Evolutionary conservation across 1,139 yeast genomes (phyloP).

Genomic region (Hansenula lynferdii): DNA sequence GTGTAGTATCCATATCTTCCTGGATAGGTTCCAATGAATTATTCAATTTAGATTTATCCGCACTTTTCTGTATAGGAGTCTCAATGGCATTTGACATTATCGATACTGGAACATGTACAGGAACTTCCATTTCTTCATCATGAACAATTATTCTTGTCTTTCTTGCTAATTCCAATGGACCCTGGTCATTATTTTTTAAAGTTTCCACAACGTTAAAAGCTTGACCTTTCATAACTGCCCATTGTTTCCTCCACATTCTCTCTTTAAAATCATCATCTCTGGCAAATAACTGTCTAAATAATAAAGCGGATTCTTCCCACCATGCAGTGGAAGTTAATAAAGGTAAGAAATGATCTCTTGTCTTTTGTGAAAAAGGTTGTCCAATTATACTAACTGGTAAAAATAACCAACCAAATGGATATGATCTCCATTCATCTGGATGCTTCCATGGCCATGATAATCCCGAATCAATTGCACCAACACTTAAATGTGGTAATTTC

Average conservation of each 20-base stretch:
- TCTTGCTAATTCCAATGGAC: constrained; percentile 64
- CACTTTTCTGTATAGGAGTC: constrained; percentile 23
- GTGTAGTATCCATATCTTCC: constrained; percentile 4
- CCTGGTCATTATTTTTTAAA: constrained; percentile 50
- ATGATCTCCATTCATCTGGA: constrained; percentile 79
- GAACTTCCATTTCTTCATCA: constrained; percentile 61
- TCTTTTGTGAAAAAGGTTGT: constrained; percentile 55
- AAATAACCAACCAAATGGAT: constrained; percentile 77
- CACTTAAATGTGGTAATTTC: constrained; percentile 37
- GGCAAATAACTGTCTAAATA: constrained; percentile 44
- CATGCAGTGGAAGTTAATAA: constrained; percentile 55
- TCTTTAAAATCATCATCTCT: constrained; percentile 60
- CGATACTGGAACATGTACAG: constrained; percentile 34
- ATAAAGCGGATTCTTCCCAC: constrained; percentile 62
- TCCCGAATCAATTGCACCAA: constrained; percentile 79
- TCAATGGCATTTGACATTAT: constrained; percentile 30
- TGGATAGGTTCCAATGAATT: constrained; percentile 5
- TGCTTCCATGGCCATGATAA: constrained; percentile 80
- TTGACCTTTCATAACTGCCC: constrained; percentile 73
- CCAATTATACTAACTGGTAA: constrained; percentile 62
- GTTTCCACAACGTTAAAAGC: constrained; percentile 74
- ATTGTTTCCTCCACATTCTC: constrained; percentile 63
- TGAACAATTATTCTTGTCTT: constrained; percentile 52
- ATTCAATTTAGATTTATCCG: neutral
- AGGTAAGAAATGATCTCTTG: constrained; percentile 56